Conservation (phyloP, 164 flowering plant species). For the Cinnamomum micranthum region DNA sequence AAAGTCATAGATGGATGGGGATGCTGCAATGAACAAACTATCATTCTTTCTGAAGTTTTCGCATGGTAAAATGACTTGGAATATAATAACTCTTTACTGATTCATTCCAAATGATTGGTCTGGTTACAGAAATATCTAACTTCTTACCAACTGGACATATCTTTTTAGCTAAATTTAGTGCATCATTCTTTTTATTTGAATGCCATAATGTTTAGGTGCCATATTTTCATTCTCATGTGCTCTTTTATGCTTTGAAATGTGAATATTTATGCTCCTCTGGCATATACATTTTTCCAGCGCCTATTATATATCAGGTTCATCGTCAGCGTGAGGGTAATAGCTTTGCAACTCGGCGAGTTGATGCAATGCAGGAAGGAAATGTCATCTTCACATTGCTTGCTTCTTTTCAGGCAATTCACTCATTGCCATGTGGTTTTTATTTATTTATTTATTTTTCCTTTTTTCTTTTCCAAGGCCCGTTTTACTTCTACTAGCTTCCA, state of each 20-base stretch:
- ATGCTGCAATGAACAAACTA: too few relatives aligned
- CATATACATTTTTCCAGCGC: conserved; percentile 46
- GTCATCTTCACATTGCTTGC: conserved; percentile 76
- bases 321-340: conserved; percentile 85
- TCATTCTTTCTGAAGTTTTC: too few relatives aligned
- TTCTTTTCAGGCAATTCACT: conserved; percentile 68
- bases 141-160: too few relatives aligned
- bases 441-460: neutral
- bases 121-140: too few relatives aligned
- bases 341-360: conserved; percentile 88
- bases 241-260: neutral
- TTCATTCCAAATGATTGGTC: too few relatives aligned
- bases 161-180: too few relatives aligned
- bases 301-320: conserved; percentile 80
- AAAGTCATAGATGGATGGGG: too few relatives aligned
- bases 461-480: neutral
- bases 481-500: neutral
- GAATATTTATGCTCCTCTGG: neutral
- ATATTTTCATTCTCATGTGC: neutral
- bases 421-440: neutral
- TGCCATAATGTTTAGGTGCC: too few relatives aligned
- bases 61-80: too few relatives aligned
- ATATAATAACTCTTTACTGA: too few relatives aligned
- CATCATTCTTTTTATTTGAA: too few relatives aligned
- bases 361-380: conserved; percentile 82